phyloP scores from a whole-genome alignment of 2,329 filamentous ascomycete species.

The Claviceps sorghi region DNA sequence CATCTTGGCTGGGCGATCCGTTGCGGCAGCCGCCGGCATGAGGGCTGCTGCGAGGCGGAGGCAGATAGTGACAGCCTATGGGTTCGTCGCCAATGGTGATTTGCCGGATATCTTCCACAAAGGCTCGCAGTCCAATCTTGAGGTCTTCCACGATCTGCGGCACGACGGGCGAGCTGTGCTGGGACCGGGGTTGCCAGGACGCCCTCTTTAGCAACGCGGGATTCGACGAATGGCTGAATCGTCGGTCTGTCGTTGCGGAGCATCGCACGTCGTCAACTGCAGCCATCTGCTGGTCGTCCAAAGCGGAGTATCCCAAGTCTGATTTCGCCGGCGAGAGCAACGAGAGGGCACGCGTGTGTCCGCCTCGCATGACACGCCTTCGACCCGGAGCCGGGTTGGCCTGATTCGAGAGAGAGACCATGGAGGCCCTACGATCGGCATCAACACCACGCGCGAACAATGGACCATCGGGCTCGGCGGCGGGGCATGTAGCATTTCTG shows the following conservation, averaged over 20 bases:
- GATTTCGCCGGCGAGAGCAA: slow-evolving; percentile 57
- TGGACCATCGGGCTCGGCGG: slow-evolving; percentile 18
- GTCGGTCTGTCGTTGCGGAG: slow-evolving; percentile 16
- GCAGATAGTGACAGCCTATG: slow-evolving; percentile 35
- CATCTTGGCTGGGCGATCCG: slow-evolving; percentile 5
- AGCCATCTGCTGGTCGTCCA: slow-evolving; percentile 21
- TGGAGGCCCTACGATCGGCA: slow-evolving; percentile 56
- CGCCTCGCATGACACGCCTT: slow-evolving; percentile 54
- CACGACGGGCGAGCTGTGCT: slow-evolving; percentile 28
- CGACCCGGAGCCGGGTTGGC: slow-evolving; percentile 26
- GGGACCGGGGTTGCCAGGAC: slow-evolving; percentile 42
- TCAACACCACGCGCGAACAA: slow-evolving; percentile 37
- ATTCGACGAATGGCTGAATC: slow-evolving; percentile 21
- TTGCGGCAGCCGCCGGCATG: slow-evolving; percentile 3
- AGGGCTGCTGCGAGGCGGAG: slow-evolving; percentile 9
- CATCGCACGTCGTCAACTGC: slow-evolving; percentile 11
- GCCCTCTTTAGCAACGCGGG: slow-evolving; percentile 37
- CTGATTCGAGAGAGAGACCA: slow-evolving; percentile 42
- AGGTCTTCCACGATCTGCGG: slow-evolving; percentile 84
- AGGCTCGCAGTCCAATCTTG: slow-evolving; percentile 79
- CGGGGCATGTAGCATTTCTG: slow-evolving; percentile 1
- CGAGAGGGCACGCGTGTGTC: slow-evolving; percentile 54
- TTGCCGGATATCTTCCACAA: slow-evolving; percentile 88
- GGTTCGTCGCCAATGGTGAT: slow-evolving; percentile 93
- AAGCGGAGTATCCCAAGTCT: slow-evolving; percentile 26